phyloP scores from a whole-genome alignment of 257 asterid genomes.

The Solanum sejunctum region DNA sequence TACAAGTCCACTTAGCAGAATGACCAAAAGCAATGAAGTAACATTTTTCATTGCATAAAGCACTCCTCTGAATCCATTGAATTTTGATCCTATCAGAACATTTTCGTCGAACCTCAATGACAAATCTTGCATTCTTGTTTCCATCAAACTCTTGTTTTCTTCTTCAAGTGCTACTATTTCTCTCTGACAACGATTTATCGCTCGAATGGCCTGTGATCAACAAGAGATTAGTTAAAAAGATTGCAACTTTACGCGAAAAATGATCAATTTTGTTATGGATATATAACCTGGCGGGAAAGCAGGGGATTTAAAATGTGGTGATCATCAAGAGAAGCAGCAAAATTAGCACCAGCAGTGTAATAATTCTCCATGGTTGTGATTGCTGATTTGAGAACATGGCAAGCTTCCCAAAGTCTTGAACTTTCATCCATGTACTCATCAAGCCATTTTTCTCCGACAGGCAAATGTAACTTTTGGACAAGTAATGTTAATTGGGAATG shows the following conservation, averaged over 20 bases:
- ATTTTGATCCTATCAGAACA: slow-evolving; percentile 35
- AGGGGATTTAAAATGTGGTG: slow-evolving; percentile 30
- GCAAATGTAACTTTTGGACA: slow-evolving; percentile 43
- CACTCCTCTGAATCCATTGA: slow-evolving; percentile 60
- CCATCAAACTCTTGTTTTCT: slow-evolving; percentile 48
- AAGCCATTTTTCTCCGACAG: slow-evolving; percentile 67
- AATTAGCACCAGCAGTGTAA: slow-evolving; percentile 26
- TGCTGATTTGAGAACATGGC: slow-evolving; percentile 45
- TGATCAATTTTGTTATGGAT: neutral
- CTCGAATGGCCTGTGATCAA: slow-evolving; percentile 37
- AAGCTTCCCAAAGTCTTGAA: slow-evolving; percentile 66
- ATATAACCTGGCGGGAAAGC: slow-evolving; percentile 61
- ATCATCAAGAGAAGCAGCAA: slow-evolving; percentile 32
- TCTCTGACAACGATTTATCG: slow-evolving; percentile 51
- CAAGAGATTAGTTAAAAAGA: neutral
- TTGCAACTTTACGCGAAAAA: neutral
- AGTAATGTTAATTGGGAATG: slow-evolving; percentile 44
- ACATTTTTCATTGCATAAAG: slow-evolving; percentile 59
- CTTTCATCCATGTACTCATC: slow-evolving; percentile 82
- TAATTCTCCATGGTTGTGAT: slow-evolving; percentile 44
- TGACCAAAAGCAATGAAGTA: slow-evolving; percentile 46
- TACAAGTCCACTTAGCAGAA: slow-evolving; percentile 54
- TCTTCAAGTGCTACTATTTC: slow-evolving; percentile 45
- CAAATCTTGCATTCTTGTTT: slow-evolving; percentile 37
- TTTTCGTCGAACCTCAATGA: slow-evolving; percentile 38